Base-by-base conservation (phyloP, 2,329 filamentous ascomycete species). In the Venturia pyrina region DNA sequence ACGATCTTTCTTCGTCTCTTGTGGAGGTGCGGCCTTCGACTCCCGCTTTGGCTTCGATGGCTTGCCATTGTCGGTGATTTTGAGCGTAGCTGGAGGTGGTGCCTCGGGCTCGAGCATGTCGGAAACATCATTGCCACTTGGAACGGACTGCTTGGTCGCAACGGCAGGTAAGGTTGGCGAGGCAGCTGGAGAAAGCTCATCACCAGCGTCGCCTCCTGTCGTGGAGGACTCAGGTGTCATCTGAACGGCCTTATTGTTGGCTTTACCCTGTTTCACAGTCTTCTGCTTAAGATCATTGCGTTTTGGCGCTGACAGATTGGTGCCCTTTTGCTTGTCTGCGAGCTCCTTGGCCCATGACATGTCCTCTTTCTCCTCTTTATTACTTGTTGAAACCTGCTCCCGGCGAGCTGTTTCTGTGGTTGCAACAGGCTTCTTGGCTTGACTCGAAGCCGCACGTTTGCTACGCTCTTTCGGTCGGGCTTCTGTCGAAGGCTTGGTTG, bases 1-100 rank as follows among this genome's bases (percentile, higher is more conserved):
- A 67, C 92, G 88, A 80, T 96, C 91, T 82, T 97, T 97, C 88
- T 97, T 97, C 24, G 89, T 89, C 81, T 96, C 90, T 21, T 83
- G 84, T 62, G 84, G 68, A 28, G 70, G 68, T 64, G 75, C 74
- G 66, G 77, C 85, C 64, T 82, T 79, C 78, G 88, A 84, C 73
- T 83, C 76, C 43, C 82, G 77, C 76, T 87, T 87, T 69, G 83
- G 79, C 77, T 86, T 82, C 72, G 82, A 75, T 24, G 79, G 78
- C 78, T 82, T 86, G 74, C 78, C 83, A 72, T 77, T 84, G 74
- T 87, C 87, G 65, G 89, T 95, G 69, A 98, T 81, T 68, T 90
- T 90, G 68, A 97, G 81, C 61, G 96, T 86, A 0, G 87, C 87
- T 32, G 91, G 89, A 65, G 86, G 89, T 48, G 86, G 75, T 2